Percentiles rank a stretch among this genome's conserved stretches.
phyloP scores from a whole-genome alignment of 805 yeast genomes.

The Metschnikowia santaceciliae region DNA sequence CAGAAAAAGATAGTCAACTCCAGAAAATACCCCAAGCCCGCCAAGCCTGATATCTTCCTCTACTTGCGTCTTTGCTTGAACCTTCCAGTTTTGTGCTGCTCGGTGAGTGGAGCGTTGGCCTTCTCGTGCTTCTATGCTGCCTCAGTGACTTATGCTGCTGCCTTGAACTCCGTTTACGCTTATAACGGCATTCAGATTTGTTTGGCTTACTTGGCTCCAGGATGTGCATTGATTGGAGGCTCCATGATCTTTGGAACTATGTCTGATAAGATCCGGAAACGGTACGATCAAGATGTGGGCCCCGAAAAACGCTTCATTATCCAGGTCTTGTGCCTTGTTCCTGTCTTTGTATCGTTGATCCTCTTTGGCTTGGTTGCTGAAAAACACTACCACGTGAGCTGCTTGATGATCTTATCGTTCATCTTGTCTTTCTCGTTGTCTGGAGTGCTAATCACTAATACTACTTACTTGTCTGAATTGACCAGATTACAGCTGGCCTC shows the following conservation, averaged over 20 bases:
- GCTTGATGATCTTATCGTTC: conserved; percentile 43
- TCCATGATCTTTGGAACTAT: conserved; percentile 47
- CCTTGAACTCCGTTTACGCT: conserved; percentile 34
- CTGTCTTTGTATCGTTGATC: conserved; percentile 42
- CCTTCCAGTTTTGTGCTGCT: conserved; percentile 44
- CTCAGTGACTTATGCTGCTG: conserved; percentile 46
- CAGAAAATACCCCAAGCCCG: conserved; percentile 40
- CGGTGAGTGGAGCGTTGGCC: conserved; percentile 46
- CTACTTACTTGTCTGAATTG: conserved; percentile 52
- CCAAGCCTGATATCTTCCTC: conserved; percentile 33
- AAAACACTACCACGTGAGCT: conserved; percentile 32
- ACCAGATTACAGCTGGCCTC: conserved; percentile 49
- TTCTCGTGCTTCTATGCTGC: conserved; percentile 54
- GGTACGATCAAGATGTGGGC: conserved; percentile 26
- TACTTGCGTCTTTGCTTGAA: conserved; percentile 36
- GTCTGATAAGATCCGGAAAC: conserved; percentile 38
- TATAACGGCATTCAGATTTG: conserved; percentile 35
- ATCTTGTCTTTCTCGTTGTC: conserved; percentile 52
- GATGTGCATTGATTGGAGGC: conserved; percentile 45
- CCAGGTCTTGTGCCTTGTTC: conserved; percentile 41
- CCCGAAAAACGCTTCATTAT: conserved; percentile 47
- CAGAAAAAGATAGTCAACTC: conserved; percentile 23
- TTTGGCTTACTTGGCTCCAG: conserved; percentile 51
- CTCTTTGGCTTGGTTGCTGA: conserved; percentile 54
- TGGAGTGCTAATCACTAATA: conserved; percentile 51